Percentiles rank a stretch among this genome's conserved stretches.
These are phyloP conservation scores for Saccharum spontaneum DNA, from an alignment of 176 grass and related monocot genomes.

Conservation along the genomic window DNA sequence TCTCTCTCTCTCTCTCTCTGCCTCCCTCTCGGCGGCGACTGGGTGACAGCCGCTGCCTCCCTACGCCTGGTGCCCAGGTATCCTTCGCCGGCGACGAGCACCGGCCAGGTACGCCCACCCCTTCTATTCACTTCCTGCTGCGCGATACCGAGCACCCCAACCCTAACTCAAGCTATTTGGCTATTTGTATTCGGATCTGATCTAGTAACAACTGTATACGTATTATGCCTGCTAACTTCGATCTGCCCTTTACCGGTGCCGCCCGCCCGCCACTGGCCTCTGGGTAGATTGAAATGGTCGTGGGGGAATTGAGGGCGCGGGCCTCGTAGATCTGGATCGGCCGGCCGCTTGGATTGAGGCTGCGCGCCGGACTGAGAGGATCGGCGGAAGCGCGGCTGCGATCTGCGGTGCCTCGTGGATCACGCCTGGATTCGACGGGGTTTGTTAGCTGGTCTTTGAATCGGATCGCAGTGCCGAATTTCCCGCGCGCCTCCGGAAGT, in stretches of 20 bases:
- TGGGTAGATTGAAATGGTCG: background rate
- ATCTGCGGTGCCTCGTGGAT: constrained; percentile 31
- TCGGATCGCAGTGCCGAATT: constrained; percentile 10
- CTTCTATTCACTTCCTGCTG: background rate
- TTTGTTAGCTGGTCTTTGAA: background rate
- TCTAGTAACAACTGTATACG: background rate
- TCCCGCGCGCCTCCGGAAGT: background rate
- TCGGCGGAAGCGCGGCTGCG: background rate
- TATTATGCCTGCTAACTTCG: background rate
- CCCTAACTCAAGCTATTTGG: background rate
- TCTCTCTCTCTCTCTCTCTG: background rate
- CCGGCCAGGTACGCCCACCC: background rate
- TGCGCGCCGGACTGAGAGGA: background rate
- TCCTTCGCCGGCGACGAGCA: background rate
- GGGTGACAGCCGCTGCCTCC: background rate
- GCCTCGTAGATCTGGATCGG: constrained; percentile 28
- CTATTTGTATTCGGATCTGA: background rate
- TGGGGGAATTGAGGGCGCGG: background rate
- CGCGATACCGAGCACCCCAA: background rate
- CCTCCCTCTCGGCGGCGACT: background rate
- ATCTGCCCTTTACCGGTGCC: background rate
- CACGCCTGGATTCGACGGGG: constrained; percentile 3
- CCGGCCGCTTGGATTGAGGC: background rate
- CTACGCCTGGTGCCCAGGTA: background rate
- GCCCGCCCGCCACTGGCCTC: background rate